These are phyloP conservation scores for Candida anglica DNA, from an alignment of 805 yeast species.

Conservation along the genomic window DNA sequence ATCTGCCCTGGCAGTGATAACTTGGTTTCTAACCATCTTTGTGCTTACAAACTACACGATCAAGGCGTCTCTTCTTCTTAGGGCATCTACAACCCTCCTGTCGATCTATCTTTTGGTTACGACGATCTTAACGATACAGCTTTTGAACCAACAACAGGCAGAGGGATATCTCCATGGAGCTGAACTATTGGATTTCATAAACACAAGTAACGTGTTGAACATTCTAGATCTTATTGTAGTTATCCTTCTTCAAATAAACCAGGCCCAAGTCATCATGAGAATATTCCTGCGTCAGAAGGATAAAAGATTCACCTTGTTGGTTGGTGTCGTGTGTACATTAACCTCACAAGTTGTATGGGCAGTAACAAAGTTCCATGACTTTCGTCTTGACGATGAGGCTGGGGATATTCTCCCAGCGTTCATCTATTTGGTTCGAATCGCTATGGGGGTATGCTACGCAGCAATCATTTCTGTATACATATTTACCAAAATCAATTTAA, in stretches of 20 bases:
- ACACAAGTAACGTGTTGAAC: conserved; percentile 42
- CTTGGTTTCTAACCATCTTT: conserved; percentile 58
- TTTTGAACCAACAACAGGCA: conserved; percentile 45
- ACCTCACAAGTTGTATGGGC: conserved; percentile 68
- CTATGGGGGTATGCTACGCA: conserved; percentile 65
- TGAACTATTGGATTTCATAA: conserved; percentile 40
- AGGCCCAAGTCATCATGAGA: conserved; percentile 68
- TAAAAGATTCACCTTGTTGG: conserved; percentile 54
- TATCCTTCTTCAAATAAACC: conserved; percentile 57
- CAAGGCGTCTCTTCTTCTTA: conserved; percentile 52
- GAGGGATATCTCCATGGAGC: conserved; percentile 41
- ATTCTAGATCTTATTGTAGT: conserved; percentile 57
- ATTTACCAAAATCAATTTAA: conserved; percentile 46
- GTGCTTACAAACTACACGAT: conserved; percentile 63
- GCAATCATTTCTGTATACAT: conserved; percentile 57
- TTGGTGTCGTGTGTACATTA: conserved; percentile 53
- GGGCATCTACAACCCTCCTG: conserved; percentile 48
- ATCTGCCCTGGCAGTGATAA: conserved; percentile 61
- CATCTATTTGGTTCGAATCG: conserved; percentile 68
- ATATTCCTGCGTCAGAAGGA: conserved; percentile 66
- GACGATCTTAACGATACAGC: conserved; percentile 43
- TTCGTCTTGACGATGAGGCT: conserved; percentile 36
- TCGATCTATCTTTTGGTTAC: conserved; percentile 52
- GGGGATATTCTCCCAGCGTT: conserved; percentile 68
- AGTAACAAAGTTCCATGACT: conserved; percentile 48